These are phyloP conservation scores for Cyphellophora attinorum DNA, from an alignment of 2,329 filamentous ascomycete species.

Conservation along the genomic window DNA sequence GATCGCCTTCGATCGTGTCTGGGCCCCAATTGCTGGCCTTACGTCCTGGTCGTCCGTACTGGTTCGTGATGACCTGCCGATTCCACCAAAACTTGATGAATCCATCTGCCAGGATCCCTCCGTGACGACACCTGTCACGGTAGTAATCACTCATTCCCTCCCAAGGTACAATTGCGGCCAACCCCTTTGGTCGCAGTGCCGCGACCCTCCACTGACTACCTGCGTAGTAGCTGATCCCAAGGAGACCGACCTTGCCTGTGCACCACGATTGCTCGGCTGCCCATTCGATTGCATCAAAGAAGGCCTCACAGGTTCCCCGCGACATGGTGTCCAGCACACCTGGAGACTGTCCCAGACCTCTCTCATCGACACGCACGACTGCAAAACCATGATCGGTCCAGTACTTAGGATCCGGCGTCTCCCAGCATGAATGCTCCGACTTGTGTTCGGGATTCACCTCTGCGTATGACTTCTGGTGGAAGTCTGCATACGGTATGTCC, in stretches of 20 bases:
- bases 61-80: slow-evolving; percentile 48
- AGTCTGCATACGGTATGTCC: slow-evolving; percentile 25
- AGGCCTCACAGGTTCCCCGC: slow-evolving; percentile 39
- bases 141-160: slow-evolving; percentile 50
- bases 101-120: slow-evolving; percentile 49
- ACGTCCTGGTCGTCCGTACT: slow-evolving; percentile 52
- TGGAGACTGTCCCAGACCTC: slow-evolving; percentile 41
- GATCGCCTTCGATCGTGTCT: slow-evolving; percentile 31
- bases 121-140: slow-evolving; percentile 50
- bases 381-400: slow-evolving; percentile 48
- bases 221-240: slow-evolving; percentile 45
- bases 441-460: slow-evolving; percentile 46
- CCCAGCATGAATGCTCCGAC: slow-evolving; percentile 47
- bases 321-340: slow-evolving; percentile 45
- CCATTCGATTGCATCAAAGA: slow-evolving; percentile 45
- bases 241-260: slow-evolving; percentile 40
- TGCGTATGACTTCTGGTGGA: slow-evolving; percentile 39
- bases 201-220: slow-evolving; percentile 48
- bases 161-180: slow-evolving; percentile 46
- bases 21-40: slow-evolving; percentile 43
- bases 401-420: slow-evolving; percentile 48
- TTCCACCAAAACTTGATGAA: slow-evolving; percentile 49
- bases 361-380: slow-evolving; percentile 46
- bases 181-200: slow-evolving; percentile 40
- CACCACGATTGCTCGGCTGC: slow-evolving; percentile 41